Evolutionary conservation across 75 land plant genomes (phyloP), one percentile per base, ranked within the genome.

Genomic region (Picea sitchensis): DNA sequence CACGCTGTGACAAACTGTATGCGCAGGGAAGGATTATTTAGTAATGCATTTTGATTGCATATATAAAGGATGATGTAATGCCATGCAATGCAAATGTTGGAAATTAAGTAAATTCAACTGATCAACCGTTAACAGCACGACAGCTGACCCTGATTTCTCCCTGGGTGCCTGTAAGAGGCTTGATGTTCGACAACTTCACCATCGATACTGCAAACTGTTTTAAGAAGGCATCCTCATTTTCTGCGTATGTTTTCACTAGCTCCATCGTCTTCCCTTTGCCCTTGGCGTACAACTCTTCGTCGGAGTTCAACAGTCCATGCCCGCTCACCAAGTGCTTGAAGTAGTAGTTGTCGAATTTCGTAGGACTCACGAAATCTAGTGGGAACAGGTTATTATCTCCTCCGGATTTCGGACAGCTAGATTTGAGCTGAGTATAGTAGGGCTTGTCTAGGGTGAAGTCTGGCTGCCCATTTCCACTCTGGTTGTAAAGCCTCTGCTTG

Each of bases 111-210:
- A 47, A 47, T 47, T 47, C 51, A 7, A 47, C 51, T 47, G 8
- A 47, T 47, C 51, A 47, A 47, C 51, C 51, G 51, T 5, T 7
- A 20, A 90, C 58, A 75, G 41, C 80, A 72, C 95, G 86, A 85
- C 98, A 95, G 63, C 81, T 82, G 78, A 83, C 86, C 60, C 98
- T 92, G 78, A 95, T 89, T 79, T 92, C 87, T 63, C 98, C 98
- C 32, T 73, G 60, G 1, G 32, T 58, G 15, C 89, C 95, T 1
- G 87, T 86, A 80, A 90, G 84, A 6, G 92, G 92, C 4, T 79
- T 61, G 32, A 88, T 91, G 65, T 79, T 86, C 36, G 91, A 87
- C 96, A 94, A 83, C 84, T 87, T 92, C n/a, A 87, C 54, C 90
- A 94, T 86, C 17, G 96, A 88, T 44, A 76, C 73, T 1, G 87